These are phyloP conservation scores for Vigna radiata DNA, from an alignment of 306 rosid genomes.

Conservation along the genomic window DNA sequence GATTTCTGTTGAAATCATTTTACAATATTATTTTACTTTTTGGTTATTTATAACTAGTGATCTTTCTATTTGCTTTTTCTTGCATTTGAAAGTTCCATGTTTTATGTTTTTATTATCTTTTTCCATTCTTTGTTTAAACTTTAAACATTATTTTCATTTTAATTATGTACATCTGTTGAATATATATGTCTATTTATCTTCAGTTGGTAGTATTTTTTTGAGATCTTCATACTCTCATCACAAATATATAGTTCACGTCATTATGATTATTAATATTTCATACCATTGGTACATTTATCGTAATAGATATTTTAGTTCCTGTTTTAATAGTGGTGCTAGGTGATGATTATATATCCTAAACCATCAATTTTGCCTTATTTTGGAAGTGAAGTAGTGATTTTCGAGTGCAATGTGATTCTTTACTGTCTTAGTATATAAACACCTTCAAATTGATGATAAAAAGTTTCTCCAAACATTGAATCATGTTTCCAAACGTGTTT, in stretches of 20 bases:
- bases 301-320: neutral
- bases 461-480: too few relatives aligned
- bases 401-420: too few relatives aligned
- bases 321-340: conserved; percentile 17
- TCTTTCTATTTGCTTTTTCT: conserved; percentile 19
- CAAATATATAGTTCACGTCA: neutral
- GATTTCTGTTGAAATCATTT: conserved; percentile 24
- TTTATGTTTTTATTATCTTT: neutral
- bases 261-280: neutral
- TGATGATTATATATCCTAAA: conserved; percentile 27
- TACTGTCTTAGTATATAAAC: too few relatives aligned
- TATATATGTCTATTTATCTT: conserved; percentile 12
- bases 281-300: conserved; percentile 5
- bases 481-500: too few relatives aligned
- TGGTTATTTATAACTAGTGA: neutral
- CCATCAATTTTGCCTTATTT: too few relatives aligned
- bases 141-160: conserved; percentile 16
- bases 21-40: neutral
- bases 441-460: too few relatives aligned
- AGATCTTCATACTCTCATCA: conserved; percentile 3
- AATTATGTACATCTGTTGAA: neutral
- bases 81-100: neutral
- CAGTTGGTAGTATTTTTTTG: conserved; percentile 4
- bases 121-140: conserved; percentile 15
- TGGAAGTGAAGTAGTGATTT: too few relatives aligned